Evolutionary conservation across 805 yeast species (phyloP).

Genomic region (Jamesozyma lodderae): DNA sequence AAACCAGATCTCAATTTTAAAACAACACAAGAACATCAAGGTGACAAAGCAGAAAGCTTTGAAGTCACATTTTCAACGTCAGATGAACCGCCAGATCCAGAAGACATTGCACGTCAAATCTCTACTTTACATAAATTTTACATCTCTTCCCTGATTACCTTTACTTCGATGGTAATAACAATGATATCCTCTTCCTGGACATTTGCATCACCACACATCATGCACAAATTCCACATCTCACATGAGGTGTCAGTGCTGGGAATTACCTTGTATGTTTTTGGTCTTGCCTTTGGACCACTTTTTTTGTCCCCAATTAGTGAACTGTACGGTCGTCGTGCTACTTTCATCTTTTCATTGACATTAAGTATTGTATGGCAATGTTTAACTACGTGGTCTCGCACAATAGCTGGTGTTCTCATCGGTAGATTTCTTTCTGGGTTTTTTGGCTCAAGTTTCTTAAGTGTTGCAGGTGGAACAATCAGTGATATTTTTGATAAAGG

Average conservation of each 20-base stretch:
- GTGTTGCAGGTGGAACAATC: slow-evolving; percentile 70
- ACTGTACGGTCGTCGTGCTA: slow-evolving; percentile 50
- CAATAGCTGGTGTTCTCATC: slow-evolving; percentile 54
- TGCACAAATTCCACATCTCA: slow-evolving; percentile 40
- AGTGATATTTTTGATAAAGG: slow-evolving; percentile 59
- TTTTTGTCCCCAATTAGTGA: slow-evolving; percentile 62
- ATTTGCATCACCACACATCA: slow-evolving; percentile 46
- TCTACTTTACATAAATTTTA: slow-evolving; percentile 47
- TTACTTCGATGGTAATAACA: slow-evolving; percentile 52
- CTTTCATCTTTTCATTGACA: slow-evolving; percentile 51
- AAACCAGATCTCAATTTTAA: too few relatives aligned
- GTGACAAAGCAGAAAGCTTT: too few relatives aligned
- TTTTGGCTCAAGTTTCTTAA: slow-evolving; percentile 65
- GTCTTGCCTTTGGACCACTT: slow-evolving; percentile 61
- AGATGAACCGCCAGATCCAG: slow-evolving; percentile 19
- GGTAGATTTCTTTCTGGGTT: slow-evolving; percentile 63
- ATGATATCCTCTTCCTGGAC: slow-evolving; percentile 65
- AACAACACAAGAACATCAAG: too few relatives aligned
- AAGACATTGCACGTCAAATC: slow-evolving; percentile 29
- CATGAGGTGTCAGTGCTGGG: slow-evolving; percentile 48
- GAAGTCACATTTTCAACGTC: slow-evolving; percentile 25
- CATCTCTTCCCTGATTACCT: slow-evolving; percentile 44
- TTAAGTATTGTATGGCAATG: slow-evolving; percentile 50
- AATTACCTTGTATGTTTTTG: slow-evolving; percentile 58
- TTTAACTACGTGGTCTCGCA: slow-evolving; percentile 48